Percentiles rank a stretch among this genome's conserved stretches.
phyloP scores from a whole-genome alignment of 352 stramenopile species.

The Lagenidium giganteum region DNA sequence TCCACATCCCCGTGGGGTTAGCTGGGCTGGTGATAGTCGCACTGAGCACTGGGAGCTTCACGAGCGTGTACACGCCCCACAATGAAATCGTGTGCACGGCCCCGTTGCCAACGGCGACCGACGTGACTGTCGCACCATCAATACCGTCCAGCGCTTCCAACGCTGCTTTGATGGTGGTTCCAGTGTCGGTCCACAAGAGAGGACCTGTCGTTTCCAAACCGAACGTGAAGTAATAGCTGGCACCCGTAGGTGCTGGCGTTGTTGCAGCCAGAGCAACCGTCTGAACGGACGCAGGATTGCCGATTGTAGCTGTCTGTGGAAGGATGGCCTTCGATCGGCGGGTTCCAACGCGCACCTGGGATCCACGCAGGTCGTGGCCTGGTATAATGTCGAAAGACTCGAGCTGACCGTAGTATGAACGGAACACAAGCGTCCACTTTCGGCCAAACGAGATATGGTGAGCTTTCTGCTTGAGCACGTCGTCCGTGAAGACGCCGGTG shows the following conservation, averaged over 20 bases:
- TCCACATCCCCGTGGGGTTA: slow-evolving; percentile 20
- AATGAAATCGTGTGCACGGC: slow-evolving; percentile 85
- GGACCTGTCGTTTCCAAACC: slow-evolving; percentile 25
- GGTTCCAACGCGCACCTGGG: slow-evolving; percentile 39
- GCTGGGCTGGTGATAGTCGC: slow-evolving; percentile 18
- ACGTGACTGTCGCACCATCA: slow-evolving; percentile 45
- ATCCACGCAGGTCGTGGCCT: slow-evolving; percentile 53
- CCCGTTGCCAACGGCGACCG: slow-evolving; percentile 32
- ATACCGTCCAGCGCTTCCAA: slow-evolving; percentile 44
- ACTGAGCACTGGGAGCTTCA: slow-evolving; percentile 38
- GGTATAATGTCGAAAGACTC: slow-evolving; percentile 55
- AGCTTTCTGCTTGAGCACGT: slow-evolving; percentile 26
- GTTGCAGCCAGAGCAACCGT: slow-evolving; percentile 49
- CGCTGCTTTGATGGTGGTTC: slow-evolving; percentile 27
- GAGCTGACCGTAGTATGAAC: slow-evolving; percentile 51
- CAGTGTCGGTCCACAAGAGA: slow-evolving; percentile 36
- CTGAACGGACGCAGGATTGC: slow-evolving; percentile 46
- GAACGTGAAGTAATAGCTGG: slow-evolving; percentile 48
- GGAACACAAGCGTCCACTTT: slow-evolving; percentile 65
- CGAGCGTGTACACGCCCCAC: slow-evolving; percentile 69
- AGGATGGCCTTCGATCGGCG: slow-evolving; percentile 27
- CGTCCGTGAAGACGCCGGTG: slow-evolving; percentile 34
- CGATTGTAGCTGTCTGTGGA: slow-evolving; percentile 36
- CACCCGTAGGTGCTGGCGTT: slow-evolving; percentile 15
- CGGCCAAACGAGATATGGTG: slow-evolving; percentile 39